Percentiles rank a stretch among this genome's conserved stretches.
Evolutionary conservation across 768 basidiomycete species (phyloP).

Genomic region (Phaeotremella fagi): DNA sequence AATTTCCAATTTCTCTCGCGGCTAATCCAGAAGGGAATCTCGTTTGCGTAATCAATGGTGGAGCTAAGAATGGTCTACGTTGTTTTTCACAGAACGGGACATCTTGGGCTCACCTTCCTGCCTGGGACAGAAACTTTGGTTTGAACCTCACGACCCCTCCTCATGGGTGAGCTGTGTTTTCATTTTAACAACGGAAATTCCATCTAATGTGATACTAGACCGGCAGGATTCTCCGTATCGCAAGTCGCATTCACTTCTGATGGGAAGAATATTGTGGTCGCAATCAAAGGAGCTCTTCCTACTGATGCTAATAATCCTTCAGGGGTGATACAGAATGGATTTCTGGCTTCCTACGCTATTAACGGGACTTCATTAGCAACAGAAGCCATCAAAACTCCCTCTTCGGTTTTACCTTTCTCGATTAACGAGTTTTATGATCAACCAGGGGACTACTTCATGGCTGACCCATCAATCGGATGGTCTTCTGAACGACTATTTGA

Average conservation of each 20-base stretch:
- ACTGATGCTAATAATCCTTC: slow-evolving; percentile 8
- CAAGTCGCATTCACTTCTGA: slow-evolving; percentile 8
- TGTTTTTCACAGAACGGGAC: not conserved
- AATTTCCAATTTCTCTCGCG: slow-evolving; percentile 5
- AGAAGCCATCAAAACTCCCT: not conserved
- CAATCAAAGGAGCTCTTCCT: slow-evolving; percentile 3
- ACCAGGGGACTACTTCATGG: slow-evolving; percentile 1
- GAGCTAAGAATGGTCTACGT: slow-evolving; percentile 4
- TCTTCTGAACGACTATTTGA: not conserved
- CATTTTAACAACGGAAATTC: not conserved
- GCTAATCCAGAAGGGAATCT: slow-evolving; percentile 5
- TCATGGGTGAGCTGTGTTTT: slow-evolving; percentile 3
- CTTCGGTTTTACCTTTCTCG: slow-evolving; percentile 4
- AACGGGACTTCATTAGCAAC: not conserved
- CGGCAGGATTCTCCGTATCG: slow-evolving; percentile 1
- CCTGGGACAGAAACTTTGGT: slow-evolving; percentile 5
- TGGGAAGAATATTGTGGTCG: not conserved
- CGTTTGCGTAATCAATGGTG: slow-evolving; percentile 5
- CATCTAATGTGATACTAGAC: not conserved
- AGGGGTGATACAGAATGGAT: not conserved
- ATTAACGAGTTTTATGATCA: not conserved
- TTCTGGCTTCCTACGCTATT: not conserved
- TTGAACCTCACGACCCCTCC: slow-evolving; percentile 12
- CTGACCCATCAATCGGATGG: slow-evolving; percentile 4
- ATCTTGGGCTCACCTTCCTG: slow-evolving; percentile 2